Conservation (phyloP, 1,284 basidiomycete genomes). For the Neotropicomus parvogracilis region DNA sequence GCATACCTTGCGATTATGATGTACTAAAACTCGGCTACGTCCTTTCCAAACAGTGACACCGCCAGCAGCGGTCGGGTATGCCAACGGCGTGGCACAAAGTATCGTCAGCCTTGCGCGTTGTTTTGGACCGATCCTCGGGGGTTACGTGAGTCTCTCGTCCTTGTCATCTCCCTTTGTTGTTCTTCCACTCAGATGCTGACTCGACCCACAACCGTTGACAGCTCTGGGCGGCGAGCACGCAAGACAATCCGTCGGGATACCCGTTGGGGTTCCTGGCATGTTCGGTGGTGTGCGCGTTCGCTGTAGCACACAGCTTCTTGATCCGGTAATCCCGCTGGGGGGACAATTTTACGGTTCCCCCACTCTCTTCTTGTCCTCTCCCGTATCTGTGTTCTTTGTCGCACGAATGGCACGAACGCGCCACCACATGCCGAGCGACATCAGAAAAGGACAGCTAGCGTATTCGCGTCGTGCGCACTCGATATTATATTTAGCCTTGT, state of each 20-base stretch:
- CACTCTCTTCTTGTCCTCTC: not conserved
- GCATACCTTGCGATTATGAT: not conserved
- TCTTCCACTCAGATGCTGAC: not conserved
- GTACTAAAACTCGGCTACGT: not conserved
- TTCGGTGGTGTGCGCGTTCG: conserved; percentile 54
- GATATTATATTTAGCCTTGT: not conserved
- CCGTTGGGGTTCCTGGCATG: conserved; percentile 70
- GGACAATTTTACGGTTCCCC: not conserved
- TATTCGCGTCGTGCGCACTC: not conserved
- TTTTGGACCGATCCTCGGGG: conserved; percentile 73
- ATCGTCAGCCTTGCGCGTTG: conserved; percentile 80
- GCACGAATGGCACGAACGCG: not conserved
- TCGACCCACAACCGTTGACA: conserved; percentile 25
- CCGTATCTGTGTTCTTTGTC: not conserved
- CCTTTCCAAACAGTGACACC: conserved; percentile 61
- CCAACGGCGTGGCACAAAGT: conserved; percentile 80
- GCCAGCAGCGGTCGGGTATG: conserved; percentile 68
- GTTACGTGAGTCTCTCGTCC: conserved; percentile 50
- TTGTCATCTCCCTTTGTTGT: not conserved
- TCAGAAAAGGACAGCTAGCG: no score
- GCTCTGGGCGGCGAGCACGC: conserved; percentile 75
- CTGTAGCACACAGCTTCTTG: conserved; percentile 68
- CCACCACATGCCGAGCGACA: no score
- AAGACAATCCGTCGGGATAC: conserved; percentile 65
- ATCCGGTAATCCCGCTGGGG: conserved; percentile 49